These are phyloP conservation scores for Salvia hispanica DNA, from an alignment of 257 asterid species.

Conservation along the genomic window DNA sequence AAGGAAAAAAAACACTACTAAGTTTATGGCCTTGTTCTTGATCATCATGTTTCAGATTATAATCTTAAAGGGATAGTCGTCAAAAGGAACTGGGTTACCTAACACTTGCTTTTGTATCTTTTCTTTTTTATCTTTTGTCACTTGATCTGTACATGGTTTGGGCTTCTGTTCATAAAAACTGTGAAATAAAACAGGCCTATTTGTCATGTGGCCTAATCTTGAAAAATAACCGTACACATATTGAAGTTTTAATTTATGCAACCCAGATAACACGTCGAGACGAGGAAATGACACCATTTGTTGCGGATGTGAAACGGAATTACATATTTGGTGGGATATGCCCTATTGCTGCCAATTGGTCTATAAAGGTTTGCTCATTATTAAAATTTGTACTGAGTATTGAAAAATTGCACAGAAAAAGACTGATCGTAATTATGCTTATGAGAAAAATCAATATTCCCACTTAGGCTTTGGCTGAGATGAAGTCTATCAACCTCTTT, in stretches of 20 bases:
- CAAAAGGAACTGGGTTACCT: background rate
- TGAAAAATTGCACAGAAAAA: constrained; percentile 18
- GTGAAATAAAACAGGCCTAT: background rate
- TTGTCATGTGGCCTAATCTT: constrained; percentile 27
- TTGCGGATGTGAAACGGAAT: constrained; percentile 80
- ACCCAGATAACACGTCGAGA: constrained; percentile 93
- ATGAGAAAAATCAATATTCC: constrained; percentile 23
- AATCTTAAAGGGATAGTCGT: background rate
- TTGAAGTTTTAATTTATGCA: constrained; percentile 28
- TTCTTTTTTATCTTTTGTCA: background rate
- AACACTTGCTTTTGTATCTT: background rate
- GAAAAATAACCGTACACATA: constrained; percentile 14
- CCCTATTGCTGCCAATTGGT: constrained; percentile 75
- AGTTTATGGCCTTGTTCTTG: background rate
- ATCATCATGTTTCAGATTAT: background rate
- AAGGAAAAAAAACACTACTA: background rate
- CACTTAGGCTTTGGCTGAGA: constrained; percentile 84
- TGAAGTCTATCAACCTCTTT: constrained; percentile 91
- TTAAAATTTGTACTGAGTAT: constrained; percentile 17
- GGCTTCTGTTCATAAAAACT: background rate
- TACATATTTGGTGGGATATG: constrained; percentile 97
- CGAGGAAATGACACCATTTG: constrained; percentile 91
- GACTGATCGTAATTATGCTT: constrained; percentile 19
- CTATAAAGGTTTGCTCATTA: constrained; percentile 67
- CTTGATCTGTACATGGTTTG: constrained; percentile 2